These are phyloP conservation scores for Aspergillus amoenus DNA, from an alignment of 2,329 filamentous ascomycete species.

Conservation along the genomic window DNA sequence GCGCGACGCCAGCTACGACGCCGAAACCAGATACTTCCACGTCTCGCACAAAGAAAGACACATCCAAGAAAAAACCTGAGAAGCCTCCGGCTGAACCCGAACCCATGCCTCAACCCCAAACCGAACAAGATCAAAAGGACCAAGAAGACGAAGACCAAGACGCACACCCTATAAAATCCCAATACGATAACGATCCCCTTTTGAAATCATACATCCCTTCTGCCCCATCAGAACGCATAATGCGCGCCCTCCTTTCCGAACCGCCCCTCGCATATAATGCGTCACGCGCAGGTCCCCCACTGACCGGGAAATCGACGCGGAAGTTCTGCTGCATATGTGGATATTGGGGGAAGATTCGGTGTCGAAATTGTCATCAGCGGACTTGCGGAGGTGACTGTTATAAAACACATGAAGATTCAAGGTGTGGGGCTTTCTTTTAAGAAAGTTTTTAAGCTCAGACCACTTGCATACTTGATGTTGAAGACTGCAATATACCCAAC, in stretches of 20 bases:
- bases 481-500: neutral
- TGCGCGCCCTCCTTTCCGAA: conserved; percentile 46
- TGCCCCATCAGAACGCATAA: conserved; percentile 46
- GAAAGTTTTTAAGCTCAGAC: too few species aligned
- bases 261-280: conserved; percentile 49
- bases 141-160: conserved; percentile 12
- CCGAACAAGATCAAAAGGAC: conserved; percentile 9
- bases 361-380: conserved; percentile 47
- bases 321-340: conserved; percentile 51
- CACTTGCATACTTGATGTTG: neutral
- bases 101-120: neutral
- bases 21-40: conserved; percentile 9
- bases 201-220: conserved; percentile 43
- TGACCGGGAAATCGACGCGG: conserved; percentile 34
- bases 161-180: conserved; percentile 32
- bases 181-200: conserved; percentile 43
- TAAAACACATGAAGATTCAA: conserved; percentile 48
- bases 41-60: conserved; percentile 14
- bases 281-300: conserved; percentile 39
- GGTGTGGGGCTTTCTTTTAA: conserved; percentile 43
- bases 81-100: neutral
- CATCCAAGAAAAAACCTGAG: neutral
- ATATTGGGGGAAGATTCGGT: conserved; percentile 52
- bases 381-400: conserved; percentile 51
- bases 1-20: conserved; percentile 26